A percentile compares a stretch with the other conserved stretches of the same genome.
phyloP scores from a whole-genome alignment of 2,329 filamentous ascomycete genomes.

The Penicillium decumbens region DNA sequence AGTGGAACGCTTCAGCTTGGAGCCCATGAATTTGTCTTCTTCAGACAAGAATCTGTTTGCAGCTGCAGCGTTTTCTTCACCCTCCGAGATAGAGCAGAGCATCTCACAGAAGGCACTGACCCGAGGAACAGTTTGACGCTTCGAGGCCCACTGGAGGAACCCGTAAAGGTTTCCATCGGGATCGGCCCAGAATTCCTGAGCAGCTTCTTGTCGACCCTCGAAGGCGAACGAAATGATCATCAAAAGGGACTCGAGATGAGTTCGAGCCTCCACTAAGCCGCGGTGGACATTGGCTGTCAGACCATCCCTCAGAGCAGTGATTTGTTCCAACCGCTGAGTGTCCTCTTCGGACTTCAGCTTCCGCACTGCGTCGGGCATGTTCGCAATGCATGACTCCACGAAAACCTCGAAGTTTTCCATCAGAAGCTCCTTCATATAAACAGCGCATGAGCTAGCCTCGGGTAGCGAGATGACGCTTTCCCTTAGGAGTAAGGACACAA shows the following conservation, averaged over 20 bases:
- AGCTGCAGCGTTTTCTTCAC: conserved; percentile 73
- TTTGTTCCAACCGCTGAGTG: conserved; percentile 58
- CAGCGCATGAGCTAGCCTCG: conserved; percentile 65
- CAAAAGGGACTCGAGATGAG: conserved; percentile 77
- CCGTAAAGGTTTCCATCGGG: conserved; percentile 89
- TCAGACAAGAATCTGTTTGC: conserved; percentile 88
- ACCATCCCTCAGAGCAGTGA: conserved; percentile 44
- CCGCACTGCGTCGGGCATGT: conserved; percentile 87
- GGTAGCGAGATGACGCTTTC: conserved; percentile 66
- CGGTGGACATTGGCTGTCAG: conserved; percentile 40
- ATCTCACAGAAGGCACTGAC: conserved; percentile 97
- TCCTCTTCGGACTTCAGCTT: conserved; percentile 85
- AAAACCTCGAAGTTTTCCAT: conserved; percentile 83
- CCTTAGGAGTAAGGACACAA: conserved; percentile 76
- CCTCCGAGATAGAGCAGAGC: conserved; percentile 79
- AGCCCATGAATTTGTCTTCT: conserved; percentile 67
- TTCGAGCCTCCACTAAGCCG: conserved; percentile 45
- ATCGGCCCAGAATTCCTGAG: conserved; percentile 86
- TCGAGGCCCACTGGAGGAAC: conserved; percentile 95
- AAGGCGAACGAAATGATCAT: conserved; percentile 90
- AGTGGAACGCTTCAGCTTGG: conserved; percentile 74
- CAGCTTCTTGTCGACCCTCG: conserved; percentile 76
- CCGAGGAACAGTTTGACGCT: conserved; percentile 88
- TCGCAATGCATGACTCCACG: conserved; percentile 87
- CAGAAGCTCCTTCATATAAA: conserved; percentile 65